Base-by-base conservation (phyloP, 2,329 filamentous ascomycete species). In the Fusarium brachygibbosum region DNA sequence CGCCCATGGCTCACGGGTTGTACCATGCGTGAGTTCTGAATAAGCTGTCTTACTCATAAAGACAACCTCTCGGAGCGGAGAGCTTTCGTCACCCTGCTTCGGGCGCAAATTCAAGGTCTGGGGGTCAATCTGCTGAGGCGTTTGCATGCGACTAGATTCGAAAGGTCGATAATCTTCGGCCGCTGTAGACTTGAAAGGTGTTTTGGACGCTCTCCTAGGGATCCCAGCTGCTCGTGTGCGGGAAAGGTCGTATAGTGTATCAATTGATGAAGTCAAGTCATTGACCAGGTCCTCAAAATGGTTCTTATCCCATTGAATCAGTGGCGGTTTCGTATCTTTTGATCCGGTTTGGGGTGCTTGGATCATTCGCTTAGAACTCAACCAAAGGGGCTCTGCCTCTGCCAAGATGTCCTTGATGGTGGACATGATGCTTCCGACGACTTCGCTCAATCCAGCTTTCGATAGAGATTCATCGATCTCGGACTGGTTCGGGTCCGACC, bases 381-480 rank as follows among this genome's bases (percentile, higher is more conserved):
- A 82, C 86, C 91, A 92, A 60, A 94, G 85, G 8, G 88, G 87
- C 75, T 94, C 91, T 3, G 90, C 90, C 78, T 94, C 91, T 58
- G 91, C 90, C 44, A 93, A 82, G 51, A 93, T 92, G 72, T 93
- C 91, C 75, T 93, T 93, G 76, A 94, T 93, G 50, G 91, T 94
- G 17, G 87, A 88, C 85, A 95, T 89, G 73, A 94, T 91, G 76
- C 91, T 93, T 60, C 89, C 88, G 53, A 94, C 92, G 2, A 93
- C 87, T 76, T 94, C 91, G 62, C 90, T 92, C 57, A 94, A 81
- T 23, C 92, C 92, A 53, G 90, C 90, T 76, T 91, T 90, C 73
- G 91, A 92, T 11, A 91, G 82, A 16, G 87, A 88, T 74, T 90
- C 88, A 74, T 91, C 88, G 66, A 94, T 94, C 77, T 92, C 88